Conservation (phyloP, 2,329 filamentous ascomycete genomes). For the Aspergillus cejpii region DNA sequence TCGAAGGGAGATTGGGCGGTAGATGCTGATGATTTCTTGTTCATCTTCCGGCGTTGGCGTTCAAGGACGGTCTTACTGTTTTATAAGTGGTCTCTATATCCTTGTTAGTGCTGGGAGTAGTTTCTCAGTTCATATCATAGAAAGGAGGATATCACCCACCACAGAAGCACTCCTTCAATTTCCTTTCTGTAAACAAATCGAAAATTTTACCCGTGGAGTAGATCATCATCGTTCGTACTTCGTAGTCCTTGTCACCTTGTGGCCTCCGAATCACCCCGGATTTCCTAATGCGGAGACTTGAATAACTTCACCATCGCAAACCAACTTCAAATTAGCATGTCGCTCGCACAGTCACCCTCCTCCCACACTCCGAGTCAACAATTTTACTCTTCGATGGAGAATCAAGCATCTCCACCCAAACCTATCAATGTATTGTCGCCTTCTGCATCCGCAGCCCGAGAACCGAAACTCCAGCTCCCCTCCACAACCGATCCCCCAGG, state of each 20-base stretch:
- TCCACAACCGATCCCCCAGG: conserved; percentile 79
- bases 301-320: conserved; percentile 2
- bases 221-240: too few relatives aligned
- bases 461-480: conserved; percentile 58
- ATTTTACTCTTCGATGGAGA: conserved; percentile 18
- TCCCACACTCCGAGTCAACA: conserved; percentile 1
- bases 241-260: too few relatives aligned
- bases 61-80: background rate
- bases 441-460: conserved; percentile 26
- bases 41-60: conserved; percentile 9
- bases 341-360: conserved; percentile 2
- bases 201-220: too few relatives aligned
- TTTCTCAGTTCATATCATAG: background rate
- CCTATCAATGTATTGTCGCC: conserved; percentile 13
- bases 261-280: conserved; percentile 12
- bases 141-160: background rate
- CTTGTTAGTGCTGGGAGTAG: background rate
- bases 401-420: conserved; percentile 22
- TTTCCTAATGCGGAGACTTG: conserved; percentile 23
- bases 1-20: conserved; percentile 54
- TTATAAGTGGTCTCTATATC: background rate
- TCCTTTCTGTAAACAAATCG: too few relatives aligned
- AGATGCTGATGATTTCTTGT: conserved; percentile 11
- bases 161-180: too few relatives aligned
- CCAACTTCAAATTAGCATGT: background rate